These are phyloP conservation scores for Colletotrichum tofieldiae DNA, from an alignment of 2,329 filamentous ascomycete species.

Conservation along the genomic window DNA sequence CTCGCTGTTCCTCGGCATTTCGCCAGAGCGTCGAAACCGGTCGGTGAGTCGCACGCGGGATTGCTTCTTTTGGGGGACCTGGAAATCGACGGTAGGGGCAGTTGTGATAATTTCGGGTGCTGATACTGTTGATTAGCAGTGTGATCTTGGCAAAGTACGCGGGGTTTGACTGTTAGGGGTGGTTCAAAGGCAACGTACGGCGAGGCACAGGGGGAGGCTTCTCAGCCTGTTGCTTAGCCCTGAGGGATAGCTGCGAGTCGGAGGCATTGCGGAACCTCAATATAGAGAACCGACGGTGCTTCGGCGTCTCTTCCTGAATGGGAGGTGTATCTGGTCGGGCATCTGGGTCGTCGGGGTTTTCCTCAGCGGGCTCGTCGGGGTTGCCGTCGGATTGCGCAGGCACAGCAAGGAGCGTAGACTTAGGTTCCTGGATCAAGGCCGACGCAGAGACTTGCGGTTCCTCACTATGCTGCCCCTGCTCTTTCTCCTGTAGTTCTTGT, in stretches of 20 bases:
- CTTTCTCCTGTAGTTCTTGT: neutral
- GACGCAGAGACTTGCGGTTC: conserved; percentile 25
- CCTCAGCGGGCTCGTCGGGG: conserved; percentile 26
- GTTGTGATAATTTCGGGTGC: conserved; percentile 90
- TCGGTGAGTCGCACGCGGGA: conserved; percentile 69
- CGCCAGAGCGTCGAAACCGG: conserved; percentile 68
- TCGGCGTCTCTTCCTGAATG: conserved; percentile 69
- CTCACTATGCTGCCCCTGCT: conserved; percentile 5
- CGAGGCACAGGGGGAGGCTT: conserved; percentile 71
- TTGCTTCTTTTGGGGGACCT: conserved; percentile 67
- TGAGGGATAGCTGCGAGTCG: conserved; percentile 87
- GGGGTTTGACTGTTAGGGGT: neutral
- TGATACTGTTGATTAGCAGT: conserved; percentile 50
- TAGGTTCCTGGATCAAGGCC: conserved; percentile 15
- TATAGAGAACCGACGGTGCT: conserved; percentile 77
- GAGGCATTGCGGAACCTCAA: conserved; percentile 93
- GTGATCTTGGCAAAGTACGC: neutral
- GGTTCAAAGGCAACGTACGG: conserved; percentile 61
- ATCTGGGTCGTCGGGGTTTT: conserved; percentile 44
- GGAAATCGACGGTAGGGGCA: conserved; percentile 81
- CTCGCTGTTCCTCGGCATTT: conserved; percentile 56
- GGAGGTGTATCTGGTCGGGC: conserved; percentile 64
- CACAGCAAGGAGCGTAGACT: conserved; percentile 20
- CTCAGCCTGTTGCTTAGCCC: conserved; percentile 78
- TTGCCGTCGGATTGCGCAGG: conserved; percentile 27